A percentile compares a stretch with the other conserved stretches of the same genome.
phyloP scores from a whole-genome alignment of 371 early-diverging fungal species.

The Smittium mucronatum region DNA sequence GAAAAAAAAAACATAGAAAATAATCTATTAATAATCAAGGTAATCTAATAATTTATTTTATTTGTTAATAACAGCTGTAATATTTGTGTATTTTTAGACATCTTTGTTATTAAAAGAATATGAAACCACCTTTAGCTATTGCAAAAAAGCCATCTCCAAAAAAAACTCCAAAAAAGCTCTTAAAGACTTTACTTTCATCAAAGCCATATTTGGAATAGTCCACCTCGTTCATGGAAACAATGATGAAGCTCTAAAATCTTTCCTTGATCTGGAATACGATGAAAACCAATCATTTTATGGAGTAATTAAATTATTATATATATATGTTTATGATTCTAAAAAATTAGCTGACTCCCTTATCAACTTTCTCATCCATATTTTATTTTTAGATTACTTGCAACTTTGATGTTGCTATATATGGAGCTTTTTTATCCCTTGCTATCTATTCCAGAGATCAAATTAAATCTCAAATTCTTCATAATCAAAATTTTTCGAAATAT shows the following conservation, averaged over 20 bases:
- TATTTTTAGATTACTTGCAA: neutral
- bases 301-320: no score
- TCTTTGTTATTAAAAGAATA: neutral
- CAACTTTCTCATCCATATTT: no score
- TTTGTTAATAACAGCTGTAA: no score
- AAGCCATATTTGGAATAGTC: neutral
- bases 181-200: no score
- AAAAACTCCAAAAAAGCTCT: no score
- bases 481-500: neutral
- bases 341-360: no score
- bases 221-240: neutral
- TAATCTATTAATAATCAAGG: neutral
- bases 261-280: neutral
- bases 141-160: no score
- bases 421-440: neutral
- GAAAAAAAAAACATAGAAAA: neutral
- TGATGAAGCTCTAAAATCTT: neutral
- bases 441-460: neutral
- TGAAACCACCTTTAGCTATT: neutral
- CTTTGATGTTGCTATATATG: neutral
- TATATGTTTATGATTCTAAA: no score
- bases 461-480: neutral
- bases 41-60: no score
- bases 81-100: no score
- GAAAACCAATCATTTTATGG: neutral